Evolutionary conservation across 2,329 filamentous ascomycete species (phyloP), one percentile per base, ranked within the genome.

Genomic region (Colletotrichum sp.): DNA sequence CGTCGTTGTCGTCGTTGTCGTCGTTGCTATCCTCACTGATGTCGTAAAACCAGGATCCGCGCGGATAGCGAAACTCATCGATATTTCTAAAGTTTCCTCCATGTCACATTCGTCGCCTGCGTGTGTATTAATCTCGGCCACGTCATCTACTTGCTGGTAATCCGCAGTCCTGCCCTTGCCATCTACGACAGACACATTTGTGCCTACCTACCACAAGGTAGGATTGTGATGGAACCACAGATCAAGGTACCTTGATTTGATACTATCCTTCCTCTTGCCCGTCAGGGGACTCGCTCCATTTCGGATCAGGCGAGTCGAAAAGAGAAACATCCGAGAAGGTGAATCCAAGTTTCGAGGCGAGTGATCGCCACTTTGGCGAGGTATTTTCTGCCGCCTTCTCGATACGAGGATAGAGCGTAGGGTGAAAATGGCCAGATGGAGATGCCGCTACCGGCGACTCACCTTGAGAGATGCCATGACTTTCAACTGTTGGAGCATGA

Each of bases 191-290:
- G 14, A 39, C 2, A 18, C 7, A 9, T 2, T 9, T 39, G 7
- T 18, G 36, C 16, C 36, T 18, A 16, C 32, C 32, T 13, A 36
- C 14, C 14, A 36, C 6, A 39, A 43, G 8, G 8, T 18, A 9
- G 36, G 16, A 18, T 39, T 39, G 16, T 9, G 7, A 39, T 18
- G 36, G 36, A 16, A 16, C 6, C 34, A 16, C 13, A 36, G 1
- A 36, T 36, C 34, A 7, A 32, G 10, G 30, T 36, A 36, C 13
- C 6, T 36, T 14, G 5, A 7, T 7, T 13, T 36, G 14, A 16
- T 1, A 1, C 14, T 16, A 2, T 39, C 3, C 14, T 39, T 39
- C 34, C 1, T 4, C 0, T 16, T 36, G 34, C 1, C 8, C 3
- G 39, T n/a, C 9, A 4, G 9, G 9, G 39, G 9, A 6, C 4